Conservation (phyloP, 257 asterid genomes). For the Nicotiana attenuata region DNA sequence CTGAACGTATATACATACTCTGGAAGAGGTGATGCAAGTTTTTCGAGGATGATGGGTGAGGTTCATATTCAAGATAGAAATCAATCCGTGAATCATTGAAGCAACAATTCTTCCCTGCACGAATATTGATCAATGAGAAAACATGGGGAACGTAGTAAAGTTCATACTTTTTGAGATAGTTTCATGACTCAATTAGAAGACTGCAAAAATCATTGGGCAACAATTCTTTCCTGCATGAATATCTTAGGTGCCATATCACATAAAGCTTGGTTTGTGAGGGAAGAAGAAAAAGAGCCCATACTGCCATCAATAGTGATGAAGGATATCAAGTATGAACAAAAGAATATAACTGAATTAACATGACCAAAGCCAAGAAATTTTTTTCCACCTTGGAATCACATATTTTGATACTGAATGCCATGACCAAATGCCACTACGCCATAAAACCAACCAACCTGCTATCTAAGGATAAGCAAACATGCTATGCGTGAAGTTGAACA, state of each 20-base stretch:
- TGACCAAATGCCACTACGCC: background rate
- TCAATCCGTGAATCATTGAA: conserved; percentile 79
- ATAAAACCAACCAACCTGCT: background rate
- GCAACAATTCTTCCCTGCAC: conserved; percentile 91
- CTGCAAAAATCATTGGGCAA: conserved; percentile 44
- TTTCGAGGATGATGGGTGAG: conserved; percentile 86
- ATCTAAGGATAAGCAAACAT: background rate
- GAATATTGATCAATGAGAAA: background rate
- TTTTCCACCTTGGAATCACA: background rate
- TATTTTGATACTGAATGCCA: background rate
- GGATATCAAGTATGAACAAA: background rate
- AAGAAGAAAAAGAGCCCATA: background rate
- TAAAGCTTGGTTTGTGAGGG: too few species aligned
- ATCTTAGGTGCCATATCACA: too few species aligned
- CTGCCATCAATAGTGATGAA: background rate
- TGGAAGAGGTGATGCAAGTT: conserved; percentile 89
- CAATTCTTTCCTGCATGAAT: conserved; percentile 66
- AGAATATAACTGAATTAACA: background rate
- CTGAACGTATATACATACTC: conserved; percentile 43
- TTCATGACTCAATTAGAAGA: background rate
- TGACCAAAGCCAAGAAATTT: background rate
- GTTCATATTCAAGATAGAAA: conserved; percentile 81
- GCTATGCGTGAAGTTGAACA: conserved; percentile 1
- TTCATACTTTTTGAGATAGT: conserved; percentile 4
- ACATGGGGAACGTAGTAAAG: background rate